These are phyloP conservation scores for Hanseniaspora singularis DNA, from an alignment of 805 yeast genomes.

Conservation along the genomic window DNA sequence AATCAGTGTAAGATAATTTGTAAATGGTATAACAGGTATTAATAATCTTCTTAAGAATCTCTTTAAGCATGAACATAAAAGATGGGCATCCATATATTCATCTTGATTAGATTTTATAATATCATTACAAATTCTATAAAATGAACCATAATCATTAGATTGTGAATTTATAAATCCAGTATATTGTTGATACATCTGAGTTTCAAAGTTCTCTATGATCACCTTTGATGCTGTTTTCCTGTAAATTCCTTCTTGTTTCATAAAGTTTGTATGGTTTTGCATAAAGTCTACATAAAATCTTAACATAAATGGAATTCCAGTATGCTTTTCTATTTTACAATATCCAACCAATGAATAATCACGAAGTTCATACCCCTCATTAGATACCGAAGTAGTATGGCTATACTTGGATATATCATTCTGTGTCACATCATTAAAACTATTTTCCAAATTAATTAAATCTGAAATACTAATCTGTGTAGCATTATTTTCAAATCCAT, in stretches of 20 bases:
- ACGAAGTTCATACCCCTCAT: not conserved
- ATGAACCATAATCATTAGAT: not conserved
- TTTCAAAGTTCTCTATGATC: constrained; percentile 29
- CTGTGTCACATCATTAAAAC: not conserved
- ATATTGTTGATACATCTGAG: constrained; percentile 20
- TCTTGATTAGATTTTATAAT: constrained; percentile 24
- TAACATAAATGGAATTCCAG: constrained; percentile 55
- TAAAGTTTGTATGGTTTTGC: constrained; percentile 48
- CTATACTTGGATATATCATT: not conserved
- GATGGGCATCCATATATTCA: constrained; percentile 62
- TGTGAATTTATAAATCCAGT: constrained; percentile 25
- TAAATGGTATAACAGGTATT: constrained; percentile 68
- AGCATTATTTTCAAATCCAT: not conserved
- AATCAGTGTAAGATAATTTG: constrained; percentile 33
- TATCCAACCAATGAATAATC: constrained; percentile 48
- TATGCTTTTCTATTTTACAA: constrained; percentile 45
- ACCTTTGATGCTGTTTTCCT: constrained; percentile 76
- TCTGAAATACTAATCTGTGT: not conserved
- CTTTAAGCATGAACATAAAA: constrained; percentile 75
- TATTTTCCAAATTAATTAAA: not conserved
- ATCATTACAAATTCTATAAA: not conserved
- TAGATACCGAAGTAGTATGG: not conserved
- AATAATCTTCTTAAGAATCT: constrained; percentile 76
- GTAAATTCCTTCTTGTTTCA: constrained; percentile 76
- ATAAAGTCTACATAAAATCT: constrained; percentile 63